phyloP scores from a whole-genome alignment of 805 yeast species.

The Komagataella ulmi region DNA sequence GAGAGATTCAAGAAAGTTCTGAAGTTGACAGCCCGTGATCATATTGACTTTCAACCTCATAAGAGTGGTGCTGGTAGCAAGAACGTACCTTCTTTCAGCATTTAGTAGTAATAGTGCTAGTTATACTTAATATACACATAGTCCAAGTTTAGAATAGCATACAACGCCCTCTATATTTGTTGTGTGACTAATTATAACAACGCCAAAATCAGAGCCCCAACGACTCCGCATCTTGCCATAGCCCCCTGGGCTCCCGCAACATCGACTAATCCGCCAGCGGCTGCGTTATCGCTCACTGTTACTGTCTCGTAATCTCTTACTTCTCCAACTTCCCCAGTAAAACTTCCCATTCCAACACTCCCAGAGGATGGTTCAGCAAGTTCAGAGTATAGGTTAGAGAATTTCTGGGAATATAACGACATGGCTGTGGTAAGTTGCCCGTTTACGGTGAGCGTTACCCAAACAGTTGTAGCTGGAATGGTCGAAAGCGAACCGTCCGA shows the following conservation, averaged over 20 bases:
- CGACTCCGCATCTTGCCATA: background rate
- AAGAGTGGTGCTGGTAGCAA: background rate
- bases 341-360: slow-evolving; percentile 62
- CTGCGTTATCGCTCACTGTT: slow-evolving; percentile 18
- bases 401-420: slow-evolving; percentile 38
- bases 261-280: background rate
- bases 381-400: slow-evolving; percentile 26
- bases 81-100: background rate
- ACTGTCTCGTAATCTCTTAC: slow-evolving; percentile 26
- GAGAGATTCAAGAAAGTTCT: slow-evolving; percentile 77
- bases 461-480: slow-evolving; percentile 20
- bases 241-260: background rate
- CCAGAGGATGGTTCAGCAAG: slow-evolving; percentile 44
- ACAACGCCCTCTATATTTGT: background rate
- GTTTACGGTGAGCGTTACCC: slow-evolving; percentile 33
- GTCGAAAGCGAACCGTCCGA: slow-evolving; percentile 16
- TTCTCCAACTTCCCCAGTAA: slow-evolving; percentile 56
- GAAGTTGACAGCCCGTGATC: slow-evolving; percentile 59
- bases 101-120: background rate
- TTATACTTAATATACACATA: background rate
- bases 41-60: slow-evolving; percentile 69
- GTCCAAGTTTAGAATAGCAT: background rate
- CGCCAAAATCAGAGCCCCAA: slow-evolving; percentile 1
- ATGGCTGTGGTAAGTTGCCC: slow-evolving; percentile 28
- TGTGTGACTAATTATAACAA: background rate